Evolutionary conservation across 192 early-diverging fungal genomes (phyloP).

Genomic region (Backusella westeae): DNA sequence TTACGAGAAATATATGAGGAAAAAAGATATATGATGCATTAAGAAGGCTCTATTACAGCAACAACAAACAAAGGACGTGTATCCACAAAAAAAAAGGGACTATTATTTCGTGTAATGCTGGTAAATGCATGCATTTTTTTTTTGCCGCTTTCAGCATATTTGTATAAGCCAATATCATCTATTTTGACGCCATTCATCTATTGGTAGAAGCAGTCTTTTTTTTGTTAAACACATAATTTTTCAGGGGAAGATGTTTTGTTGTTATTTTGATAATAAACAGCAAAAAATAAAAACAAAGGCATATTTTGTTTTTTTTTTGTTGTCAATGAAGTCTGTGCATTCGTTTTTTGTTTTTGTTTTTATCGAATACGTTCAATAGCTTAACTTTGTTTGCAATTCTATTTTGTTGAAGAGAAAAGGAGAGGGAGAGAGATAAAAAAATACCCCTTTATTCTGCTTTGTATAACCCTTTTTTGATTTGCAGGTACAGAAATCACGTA

Average conservation of each 20-base stretch:
- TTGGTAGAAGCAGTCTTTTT: background rate
- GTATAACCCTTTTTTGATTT: background rate
- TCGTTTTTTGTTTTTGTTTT: background rate
- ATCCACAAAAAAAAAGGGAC: background rate
- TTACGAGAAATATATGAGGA: background rate
- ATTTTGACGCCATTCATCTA: conserved; percentile 2
- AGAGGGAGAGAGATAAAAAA: background rate
- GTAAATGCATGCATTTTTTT: conserved; percentile 5
- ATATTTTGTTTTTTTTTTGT: background rate
- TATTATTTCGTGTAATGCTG: background rate
- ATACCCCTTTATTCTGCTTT: background rate
- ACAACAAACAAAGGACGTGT: background rate
- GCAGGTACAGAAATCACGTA: background rate
- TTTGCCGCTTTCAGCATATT: background rate
- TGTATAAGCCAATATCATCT: background rate
- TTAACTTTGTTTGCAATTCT: background rate
- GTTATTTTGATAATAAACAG: background rate
- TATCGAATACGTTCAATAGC: background rate
- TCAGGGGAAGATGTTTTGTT: background rate
- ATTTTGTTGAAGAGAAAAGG: background rate
- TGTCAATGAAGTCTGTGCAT: background rate
- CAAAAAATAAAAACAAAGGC: background rate
- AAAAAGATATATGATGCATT: background rate
- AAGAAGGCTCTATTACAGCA: background rate
- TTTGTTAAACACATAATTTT: background rate